Percentiles rank a stretch among this genome's conserved stretches.
Conservation (phyloP, 441 rosid species). For the Pelargonium myrrhifolium region DNA sequence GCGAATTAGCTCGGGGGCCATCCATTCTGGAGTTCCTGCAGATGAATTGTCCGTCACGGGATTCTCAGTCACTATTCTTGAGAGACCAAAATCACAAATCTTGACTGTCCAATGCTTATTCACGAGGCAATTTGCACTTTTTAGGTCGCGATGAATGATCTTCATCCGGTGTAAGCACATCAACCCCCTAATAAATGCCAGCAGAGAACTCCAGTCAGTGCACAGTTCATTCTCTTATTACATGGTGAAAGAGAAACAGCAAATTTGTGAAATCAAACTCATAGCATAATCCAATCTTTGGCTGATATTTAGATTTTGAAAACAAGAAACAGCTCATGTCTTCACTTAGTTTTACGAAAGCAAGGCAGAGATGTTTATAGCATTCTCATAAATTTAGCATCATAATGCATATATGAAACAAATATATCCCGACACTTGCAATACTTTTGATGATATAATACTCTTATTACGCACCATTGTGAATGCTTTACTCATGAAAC, state of each 20-base stretch:
- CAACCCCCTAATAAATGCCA: constrained; percentile 51
- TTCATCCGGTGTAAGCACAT: constrained; percentile 97
- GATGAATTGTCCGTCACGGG: constrained; percentile 66
- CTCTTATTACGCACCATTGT: too few species aligned
- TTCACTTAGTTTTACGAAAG: neutral
- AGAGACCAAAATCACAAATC: constrained; percentile 91
- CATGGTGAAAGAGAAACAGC: too few species aligned
- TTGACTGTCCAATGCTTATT: constrained; percentile 78
- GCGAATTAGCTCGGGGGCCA: constrained; percentile 96
- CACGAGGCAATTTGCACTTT: constrained; percentile 90
- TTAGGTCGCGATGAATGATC: constrained; percentile 85
- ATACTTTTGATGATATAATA: too few species aligned
- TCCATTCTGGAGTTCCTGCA: constrained; percentile 98
- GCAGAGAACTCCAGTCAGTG: constrained; percentile 16
- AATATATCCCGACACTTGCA: too few species aligned
- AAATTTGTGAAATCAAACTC: too few species aligned
- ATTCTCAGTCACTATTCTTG: constrained; percentile 60
- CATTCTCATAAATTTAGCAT: too few species aligned
- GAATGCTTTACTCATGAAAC: too few species aligned
- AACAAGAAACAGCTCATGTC: neutral
- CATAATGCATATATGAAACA: too few species aligned
- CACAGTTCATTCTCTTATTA: neutral
- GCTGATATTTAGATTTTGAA: neutral
- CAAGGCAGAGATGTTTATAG: neutral
- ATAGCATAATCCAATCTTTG: neutral